A percentile compares a stretch with the other conserved stretches of the same genome.
These are phyloP conservation scores for Cyclostephanos tholiformis DNA, from an alignment of 108 stramenopile genomes.

Conservation along the genomic window DNA sequence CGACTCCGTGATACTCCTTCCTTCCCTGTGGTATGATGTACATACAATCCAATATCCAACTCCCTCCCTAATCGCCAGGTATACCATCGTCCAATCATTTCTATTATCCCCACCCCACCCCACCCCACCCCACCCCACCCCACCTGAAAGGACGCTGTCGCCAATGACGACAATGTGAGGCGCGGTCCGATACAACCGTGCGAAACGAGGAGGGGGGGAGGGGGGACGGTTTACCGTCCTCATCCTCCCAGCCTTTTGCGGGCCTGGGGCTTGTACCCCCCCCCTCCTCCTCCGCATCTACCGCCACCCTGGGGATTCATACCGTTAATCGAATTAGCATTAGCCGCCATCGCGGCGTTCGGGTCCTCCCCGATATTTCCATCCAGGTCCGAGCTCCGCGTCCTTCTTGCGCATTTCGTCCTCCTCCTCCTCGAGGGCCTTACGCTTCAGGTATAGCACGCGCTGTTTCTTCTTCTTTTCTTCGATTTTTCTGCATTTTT, in stretches of 20 bases:
- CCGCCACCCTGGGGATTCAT: constrained; percentile 45
- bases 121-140: no score
- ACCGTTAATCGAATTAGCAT: constrained; percentile 14
- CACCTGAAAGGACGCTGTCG: no score
- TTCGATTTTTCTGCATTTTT: constrained; percentile 27
- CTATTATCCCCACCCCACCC: no score
- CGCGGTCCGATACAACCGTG: not conserved
- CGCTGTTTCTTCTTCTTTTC: constrained; percentile 49
- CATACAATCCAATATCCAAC: no score
- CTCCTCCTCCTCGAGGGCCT: constrained; percentile 38
- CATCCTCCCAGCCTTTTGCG: constrained; percentile 38
- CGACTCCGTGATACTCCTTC: no score
- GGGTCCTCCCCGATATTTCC: constrained; percentile 50
- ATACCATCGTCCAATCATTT: no score
- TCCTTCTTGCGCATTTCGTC: constrained; percentile 43
- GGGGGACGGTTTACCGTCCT: constrained; percentile 19
- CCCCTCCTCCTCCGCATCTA: no score
- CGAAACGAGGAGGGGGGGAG: constrained; percentile 23
- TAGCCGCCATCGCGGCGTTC: not conserved
- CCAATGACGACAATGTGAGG: no score
- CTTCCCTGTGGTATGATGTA: no score
- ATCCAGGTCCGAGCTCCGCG: constrained; percentile 51
- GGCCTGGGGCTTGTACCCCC: constrained; percentile 29
- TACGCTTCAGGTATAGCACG: constrained; percentile 34
- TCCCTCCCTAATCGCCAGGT: no score